These are phyloP conservation scores for Xylaria sp. DNA, from an alignment of 2,329 filamentous ascomycete genomes.

Conservation along the genomic window DNA sequence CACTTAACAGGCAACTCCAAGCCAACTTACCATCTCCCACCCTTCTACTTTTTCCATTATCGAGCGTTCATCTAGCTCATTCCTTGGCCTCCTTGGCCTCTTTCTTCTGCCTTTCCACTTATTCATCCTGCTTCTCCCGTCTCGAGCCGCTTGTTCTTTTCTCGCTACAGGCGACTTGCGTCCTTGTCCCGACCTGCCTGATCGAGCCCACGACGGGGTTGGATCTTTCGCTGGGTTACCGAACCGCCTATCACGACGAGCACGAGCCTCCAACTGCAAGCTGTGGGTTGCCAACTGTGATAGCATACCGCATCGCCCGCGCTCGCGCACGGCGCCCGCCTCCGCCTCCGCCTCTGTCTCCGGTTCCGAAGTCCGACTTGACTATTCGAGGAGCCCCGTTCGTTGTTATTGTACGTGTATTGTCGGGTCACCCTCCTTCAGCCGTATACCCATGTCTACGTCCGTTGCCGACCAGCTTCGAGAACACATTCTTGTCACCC, in stretches of 20 bases:
- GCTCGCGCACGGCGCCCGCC: background rate
- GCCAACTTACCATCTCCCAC: background rate
- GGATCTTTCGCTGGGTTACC: background rate
- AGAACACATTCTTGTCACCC: background rate
- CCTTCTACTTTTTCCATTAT: background rate
- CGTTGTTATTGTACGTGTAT: background rate
- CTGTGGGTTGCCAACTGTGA: background rate
- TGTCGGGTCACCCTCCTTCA: background rate
- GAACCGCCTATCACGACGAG: background rate
- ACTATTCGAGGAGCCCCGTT: constrained; percentile 1
- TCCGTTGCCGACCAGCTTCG: background rate
- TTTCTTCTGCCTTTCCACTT: background rate
- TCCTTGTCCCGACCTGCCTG: background rate
- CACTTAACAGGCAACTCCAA: background rate
- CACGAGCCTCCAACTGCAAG: constrained; percentile 1
- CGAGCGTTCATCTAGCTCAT: constrained; percentile 6
- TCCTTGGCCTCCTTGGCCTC: background rate
- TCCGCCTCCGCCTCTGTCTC: background rate
- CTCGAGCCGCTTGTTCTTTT: background rate
- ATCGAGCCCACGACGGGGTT: background rate
- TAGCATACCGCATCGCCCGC: background rate
- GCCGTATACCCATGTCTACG: background rate
- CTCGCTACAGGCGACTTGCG: background rate
- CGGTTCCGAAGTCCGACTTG: background rate
- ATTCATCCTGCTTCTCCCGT: background rate